A percentile compares a stretch with the other conserved stretches of the same genome.
Conservation (phyloP, 176 grass and related monocot genomes). For the Miscanthus lutarioriparius region DNA sequence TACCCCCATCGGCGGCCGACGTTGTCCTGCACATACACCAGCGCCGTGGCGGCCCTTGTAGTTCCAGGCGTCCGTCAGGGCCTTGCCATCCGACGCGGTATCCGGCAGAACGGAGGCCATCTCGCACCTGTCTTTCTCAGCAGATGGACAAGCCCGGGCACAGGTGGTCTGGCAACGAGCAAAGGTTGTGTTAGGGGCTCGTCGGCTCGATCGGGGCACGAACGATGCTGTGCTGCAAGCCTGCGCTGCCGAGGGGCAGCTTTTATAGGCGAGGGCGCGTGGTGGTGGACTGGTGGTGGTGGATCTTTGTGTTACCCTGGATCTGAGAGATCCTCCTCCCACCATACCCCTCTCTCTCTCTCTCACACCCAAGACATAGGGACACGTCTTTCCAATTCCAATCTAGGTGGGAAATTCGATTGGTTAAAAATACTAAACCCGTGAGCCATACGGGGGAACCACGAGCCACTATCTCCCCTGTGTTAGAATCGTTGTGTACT, state of each 20-base stretch:
- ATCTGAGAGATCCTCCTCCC: constrained; percentile 20
- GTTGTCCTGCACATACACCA: constrained; percentile 95
- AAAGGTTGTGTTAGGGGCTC: too few relatives aligned
- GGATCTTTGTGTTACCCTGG: constrained; percentile 21
- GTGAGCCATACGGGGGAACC: too few relatives aligned
- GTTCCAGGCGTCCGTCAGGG: constrained; percentile 78
- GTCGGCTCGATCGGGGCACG: neutral
- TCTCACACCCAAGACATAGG: too few relatives aligned
- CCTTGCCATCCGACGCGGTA: constrained; percentile 45
- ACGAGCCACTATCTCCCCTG: too few relatives aligned
- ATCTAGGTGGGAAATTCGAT: neutral
- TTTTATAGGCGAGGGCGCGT: constrained; percentile 39
- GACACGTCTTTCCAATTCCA: too few relatives aligned
- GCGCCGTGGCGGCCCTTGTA: constrained; percentile 87
- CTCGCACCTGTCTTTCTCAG: neutral
- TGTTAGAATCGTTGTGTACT: too few relatives aligned
- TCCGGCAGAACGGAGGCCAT: constrained; percentile 63
- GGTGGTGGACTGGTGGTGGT: neutral
- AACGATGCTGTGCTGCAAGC: neutral
- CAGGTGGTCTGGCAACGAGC: neutral
- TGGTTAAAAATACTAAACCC: too few relatives aligned
- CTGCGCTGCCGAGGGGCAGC: neutral
- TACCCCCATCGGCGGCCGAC: constrained; percentile 69
- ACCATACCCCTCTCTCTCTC: neutral
- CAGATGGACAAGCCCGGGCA: neutral